Percentiles rank a stretch among this genome's conserved stretches.
These are phyloP conservation scores for Cymbidium sinense DNA, from an alignment of 106 monocot genomes.

Conservation along the genomic window DNA sequence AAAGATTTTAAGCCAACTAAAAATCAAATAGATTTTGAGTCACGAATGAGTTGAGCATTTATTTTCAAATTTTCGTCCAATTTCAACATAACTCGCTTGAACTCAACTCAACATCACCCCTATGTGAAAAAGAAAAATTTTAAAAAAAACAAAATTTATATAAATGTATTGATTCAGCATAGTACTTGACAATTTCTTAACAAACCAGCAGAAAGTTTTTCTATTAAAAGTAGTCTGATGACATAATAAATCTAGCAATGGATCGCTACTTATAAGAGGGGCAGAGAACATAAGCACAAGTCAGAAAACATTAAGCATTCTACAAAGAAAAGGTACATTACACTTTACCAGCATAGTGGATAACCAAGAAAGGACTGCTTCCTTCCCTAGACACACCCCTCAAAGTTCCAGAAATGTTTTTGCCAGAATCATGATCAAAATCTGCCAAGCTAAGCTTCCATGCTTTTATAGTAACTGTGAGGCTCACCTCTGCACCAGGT, in stretches of 20 bases:
- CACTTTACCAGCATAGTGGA: constrained; percentile 83
- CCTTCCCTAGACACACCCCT: constrained; percentile 83
- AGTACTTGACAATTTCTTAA: too few species aligned
- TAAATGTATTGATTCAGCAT: too few species aligned
- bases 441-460: constrained; percentile 73
- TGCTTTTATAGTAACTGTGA: constrained; percentile 76
- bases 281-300: neutral
- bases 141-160: too few species aligned
- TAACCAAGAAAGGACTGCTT: constrained; percentile 61
- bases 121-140: too few species aligned
- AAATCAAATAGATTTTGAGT: too few species aligned
- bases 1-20: too few species aligned
- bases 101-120: too few species aligned
- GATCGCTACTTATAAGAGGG: neutral
- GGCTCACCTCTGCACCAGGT: constrained; percentile 80
- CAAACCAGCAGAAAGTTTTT: too few species aligned
- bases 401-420: constrained; percentile 26
- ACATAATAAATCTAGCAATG: neutral
- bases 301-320: constrained; percentile 7
- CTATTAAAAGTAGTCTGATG: neutral
- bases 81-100: too few species aligned
- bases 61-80: too few species aligned
- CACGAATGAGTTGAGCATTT: too few species aligned
- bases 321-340: neutral
- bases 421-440: constrained; percentile 46